Conservation (phyloP, 176 grass and related monocot species). For the Oryza rufipogon region DNA sequence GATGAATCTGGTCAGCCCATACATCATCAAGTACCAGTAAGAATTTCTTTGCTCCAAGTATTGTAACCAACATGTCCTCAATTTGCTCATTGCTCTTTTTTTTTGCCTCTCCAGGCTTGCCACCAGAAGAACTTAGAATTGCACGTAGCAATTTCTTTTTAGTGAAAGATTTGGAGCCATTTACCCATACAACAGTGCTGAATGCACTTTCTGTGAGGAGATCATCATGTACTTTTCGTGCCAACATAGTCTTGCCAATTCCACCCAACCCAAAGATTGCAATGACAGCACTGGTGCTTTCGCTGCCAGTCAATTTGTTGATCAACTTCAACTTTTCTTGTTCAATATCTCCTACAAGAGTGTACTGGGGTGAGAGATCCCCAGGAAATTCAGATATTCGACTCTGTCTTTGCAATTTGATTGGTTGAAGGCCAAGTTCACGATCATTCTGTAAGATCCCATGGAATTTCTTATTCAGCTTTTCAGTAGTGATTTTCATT, state of each 20-base stretch:
- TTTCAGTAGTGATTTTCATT: conserved; percentile 7
- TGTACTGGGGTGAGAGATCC: background rate
- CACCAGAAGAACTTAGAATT: conserved; percentile 1
- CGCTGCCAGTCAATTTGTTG: conserved; percentile 1
- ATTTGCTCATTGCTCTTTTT: background rate
- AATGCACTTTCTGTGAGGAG: conserved; percentile 28
- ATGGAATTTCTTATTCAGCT: conserved; percentile 1
- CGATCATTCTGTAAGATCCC: background rate
- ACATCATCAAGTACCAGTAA: conserved; percentile 53
- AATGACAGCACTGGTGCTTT: conserved; percentile 2
- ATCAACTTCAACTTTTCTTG: background rate
- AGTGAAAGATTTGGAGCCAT: conserved; percentile 20
- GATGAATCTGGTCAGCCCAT: conserved; percentile 4
- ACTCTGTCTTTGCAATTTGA: background rate
- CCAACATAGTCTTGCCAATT: conserved; percentile 44
- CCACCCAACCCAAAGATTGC: conserved; percentile 34
- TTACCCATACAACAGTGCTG: conserved; percentile 27
- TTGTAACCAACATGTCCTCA: conserved; percentile 22
- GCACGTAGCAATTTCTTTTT: conserved; percentile 1
- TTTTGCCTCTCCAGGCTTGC: conserved; percentile 4
- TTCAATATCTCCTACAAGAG: conserved; percentile 24
- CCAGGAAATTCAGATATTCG: background rate
- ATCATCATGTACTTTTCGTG: conserved; percentile 30
- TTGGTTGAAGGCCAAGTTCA: background rate
- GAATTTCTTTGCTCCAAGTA: conserved; percentile 41